Evolutionary conservation across 2,329 filamentous ascomycete genomes (phyloP), one percentile per base, ranked within the genome.

Genomic region (Escovopsis weberi): DNA sequence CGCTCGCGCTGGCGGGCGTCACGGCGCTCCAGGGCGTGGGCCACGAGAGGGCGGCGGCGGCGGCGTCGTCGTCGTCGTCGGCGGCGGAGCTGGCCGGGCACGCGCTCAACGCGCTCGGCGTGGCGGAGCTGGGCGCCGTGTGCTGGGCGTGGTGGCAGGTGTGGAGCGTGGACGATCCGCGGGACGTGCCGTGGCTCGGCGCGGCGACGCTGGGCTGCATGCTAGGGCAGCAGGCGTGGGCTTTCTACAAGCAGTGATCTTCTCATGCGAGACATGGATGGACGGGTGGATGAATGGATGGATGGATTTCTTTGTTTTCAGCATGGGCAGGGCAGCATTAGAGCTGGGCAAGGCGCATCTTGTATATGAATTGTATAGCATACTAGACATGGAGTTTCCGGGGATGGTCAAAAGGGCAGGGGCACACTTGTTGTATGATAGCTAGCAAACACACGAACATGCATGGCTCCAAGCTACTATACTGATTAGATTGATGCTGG

Each of bases 131-230:
- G 6, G 53, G 55, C 1, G 53, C 52, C 12, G 44, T 61, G 2
- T 63, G 59, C 45, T 61, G 58, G 58, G 49, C 60, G 4, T 57
- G 48, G 1, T 57, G 54, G 47, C 50, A 58, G 39, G 50, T 55
- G 8, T 62, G 57, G 54, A 51, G 49, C 33, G 50, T 47, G 3
- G 47, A 50, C 6, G 33, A 43, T 4, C 48, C 54, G 4, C 23
- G 23, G 23, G 23, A 23, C 23, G 49, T 55, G 9, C 50, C 46
- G 1, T 47, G 43, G 38, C 57, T 59, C 30, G 59, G 59, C 7
- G 37, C 51, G 2, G 56, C 48, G 4, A 48, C 59, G 19, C 43
- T 62, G 45, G 50, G 46, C 4, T 43, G 48, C 6, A 60, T 61
- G 59, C 44, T 61, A n/a, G 56, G 48, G 1, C 59, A 60, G 35